Percentiles rank a stretch among this genome's conserved stretches.
phyloP scores from a whole-genome alignment of 2,329 filamentous ascomycete genomes.

The Trichoderma oligosporum region DNA sequence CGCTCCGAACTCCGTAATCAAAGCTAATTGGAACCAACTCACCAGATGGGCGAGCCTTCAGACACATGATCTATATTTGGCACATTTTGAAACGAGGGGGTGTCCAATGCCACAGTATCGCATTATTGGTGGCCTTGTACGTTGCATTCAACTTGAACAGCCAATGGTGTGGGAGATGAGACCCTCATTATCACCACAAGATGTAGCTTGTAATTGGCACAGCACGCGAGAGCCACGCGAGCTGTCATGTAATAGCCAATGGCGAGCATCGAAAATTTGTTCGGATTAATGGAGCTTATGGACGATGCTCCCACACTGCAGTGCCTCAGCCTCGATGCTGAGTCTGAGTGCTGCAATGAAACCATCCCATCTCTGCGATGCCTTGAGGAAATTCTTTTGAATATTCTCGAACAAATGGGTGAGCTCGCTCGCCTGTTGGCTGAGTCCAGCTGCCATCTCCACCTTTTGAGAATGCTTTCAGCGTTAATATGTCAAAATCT shows the following conservation, averaged over 20 bases:
- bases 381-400: neutral
- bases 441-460: conserved; percentile 2
- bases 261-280: neutral
- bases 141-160: neutral
- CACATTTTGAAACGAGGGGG: neutral
- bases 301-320: conserved; percentile 10
- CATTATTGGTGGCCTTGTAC: conserved; percentile 9
- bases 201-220: neutral
- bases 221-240: conserved; percentile 3
- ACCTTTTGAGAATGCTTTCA: neutral
- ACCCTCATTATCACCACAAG: neutral
- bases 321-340: conserved; percentile 14
- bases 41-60: neutral
- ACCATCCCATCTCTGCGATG: neutral
- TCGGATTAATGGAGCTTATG: neutral
- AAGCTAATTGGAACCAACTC: neutral
- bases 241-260: conserved; percentile 3
- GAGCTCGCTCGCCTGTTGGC: neutral
- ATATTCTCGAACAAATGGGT: neutral
- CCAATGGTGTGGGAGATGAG: neutral
- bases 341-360: conserved; percentile 13
- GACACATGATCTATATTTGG: conserved; percentile 14
- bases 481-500: neutral
- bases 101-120: neutral
- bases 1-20: neutral